These are phyloP conservation scores for Tieghemiomyces parasiticus DNA, from an alignment of 192 early-diverging fungal genomes.

Conservation along the genomic window DNA sequence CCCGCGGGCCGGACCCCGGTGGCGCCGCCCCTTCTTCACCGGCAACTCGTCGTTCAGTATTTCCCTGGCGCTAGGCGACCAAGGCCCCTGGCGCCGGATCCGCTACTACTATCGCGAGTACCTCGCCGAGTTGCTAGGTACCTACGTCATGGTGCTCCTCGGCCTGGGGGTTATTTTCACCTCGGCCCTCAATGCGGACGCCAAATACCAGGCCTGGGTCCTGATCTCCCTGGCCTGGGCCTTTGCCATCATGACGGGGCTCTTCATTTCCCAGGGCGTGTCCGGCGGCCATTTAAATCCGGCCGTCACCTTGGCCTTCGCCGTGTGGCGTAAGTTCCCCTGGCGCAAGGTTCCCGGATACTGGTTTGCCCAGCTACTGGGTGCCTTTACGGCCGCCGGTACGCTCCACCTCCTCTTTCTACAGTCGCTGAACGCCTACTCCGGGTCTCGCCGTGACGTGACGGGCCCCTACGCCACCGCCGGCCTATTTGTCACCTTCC, in stretches of 20 bases:
- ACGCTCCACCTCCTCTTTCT: constrained; percentile 5
- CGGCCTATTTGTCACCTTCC: constrained; percentile 11
- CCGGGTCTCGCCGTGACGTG: constrained; percentile 3
- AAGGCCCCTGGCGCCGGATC: background rate
- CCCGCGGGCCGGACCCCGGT: background rate
- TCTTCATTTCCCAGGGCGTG: background rate
- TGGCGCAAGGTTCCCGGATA: constrained; percentile 18
- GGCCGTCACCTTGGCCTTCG: constrained; percentile 13
- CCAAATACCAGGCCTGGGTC: constrained; percentile 1
- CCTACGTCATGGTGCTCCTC: constrained; percentile 46
- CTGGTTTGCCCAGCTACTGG: constrained; percentile 12
- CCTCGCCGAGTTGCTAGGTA: constrained; percentile 63
- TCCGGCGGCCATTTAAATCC: constrained; percentile 17
- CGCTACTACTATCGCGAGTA: constrained; percentile 31
- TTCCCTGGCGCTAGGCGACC: background rate
- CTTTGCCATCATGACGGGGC: constrained; percentile 10
- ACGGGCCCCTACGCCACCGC: constrained; percentile 5
- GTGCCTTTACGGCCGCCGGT: constrained; percentile 11
- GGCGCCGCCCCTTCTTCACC: background rate
- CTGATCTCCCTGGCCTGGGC: constrained; percentile 8
- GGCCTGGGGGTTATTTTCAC: constrained; percentile 47
- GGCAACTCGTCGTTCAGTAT: background rate
- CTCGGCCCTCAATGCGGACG: constrained; percentile 21
- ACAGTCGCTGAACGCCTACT: constrained; percentile 1
- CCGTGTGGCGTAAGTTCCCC: constrained; percentile 12